Base-by-base conservation (phyloP, 805 yeast genomes). In the Sugiyamaella chiloensis region DNA sequence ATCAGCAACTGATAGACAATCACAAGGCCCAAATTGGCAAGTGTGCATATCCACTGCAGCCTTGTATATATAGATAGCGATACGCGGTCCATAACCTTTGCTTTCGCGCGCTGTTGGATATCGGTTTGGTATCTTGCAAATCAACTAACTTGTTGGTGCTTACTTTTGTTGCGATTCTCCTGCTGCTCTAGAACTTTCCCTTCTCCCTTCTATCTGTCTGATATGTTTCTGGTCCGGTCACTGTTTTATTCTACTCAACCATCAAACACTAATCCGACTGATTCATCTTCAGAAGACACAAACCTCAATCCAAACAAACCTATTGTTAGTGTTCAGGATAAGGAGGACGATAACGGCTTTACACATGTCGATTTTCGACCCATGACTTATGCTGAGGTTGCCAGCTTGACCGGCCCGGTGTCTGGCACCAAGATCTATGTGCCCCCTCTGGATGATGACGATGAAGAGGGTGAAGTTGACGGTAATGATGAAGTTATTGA, bases 371-470 rank as follows among this genome's bases (percentile, higher is more conserved):
- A 70, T 41, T 60, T 75, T 35, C 71, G 79, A 46, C 68, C 71
- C 47, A 60, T 76, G 56, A 73, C 80, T 6, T 77, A 77, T 57
- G 80, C 80, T 9, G 82, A 78, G 62, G 79, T 72, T 20, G 78
- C 78, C 9, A 61, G 72, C 1, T 46, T 55, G 51, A 30, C 52
- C 21, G 51, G 50, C 23, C 51, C 52, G 4, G 46, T 32, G 2
- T 40, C 45, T 14, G 17, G 24, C 17, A 24, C 47, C 24, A 36
- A 37, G 36, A 43, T 47, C 37, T 16, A 39, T 49, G 40, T 47
- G 62, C 30, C 50, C 24, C 35, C 39, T 27, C 54, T 59, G 16
- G 57, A 57, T 5, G 60, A 60, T 35, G 50, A 59, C 6, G 48
- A 49, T 8, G 52, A 64, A 29, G 44, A 41, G 30, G n/a, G n/a